These are phyloP conservation scores for Citrus cavaleriei DNA, from an alignment of 345 rosid genomes.

Conservation along the genomic window DNA sequence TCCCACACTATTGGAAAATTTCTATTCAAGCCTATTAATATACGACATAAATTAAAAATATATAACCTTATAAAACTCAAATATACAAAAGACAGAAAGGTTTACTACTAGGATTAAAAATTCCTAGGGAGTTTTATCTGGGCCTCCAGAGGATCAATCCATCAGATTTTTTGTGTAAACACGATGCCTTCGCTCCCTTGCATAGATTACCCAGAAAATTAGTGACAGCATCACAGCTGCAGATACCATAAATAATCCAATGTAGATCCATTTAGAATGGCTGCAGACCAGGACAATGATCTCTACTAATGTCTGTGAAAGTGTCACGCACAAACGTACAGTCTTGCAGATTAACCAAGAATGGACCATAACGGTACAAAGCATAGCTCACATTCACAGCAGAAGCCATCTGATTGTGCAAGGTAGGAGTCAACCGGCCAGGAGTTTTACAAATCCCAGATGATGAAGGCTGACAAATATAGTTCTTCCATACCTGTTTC, in stretches of 20 bases:
- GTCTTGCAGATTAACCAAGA: slow-evolving; percentile 65
- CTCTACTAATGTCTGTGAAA: slow-evolving; percentile 43
- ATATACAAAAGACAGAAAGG: background rate
- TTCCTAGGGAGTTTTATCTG: slow-evolving; percentile 31
- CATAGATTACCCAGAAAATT: slow-evolving; percentile 89
- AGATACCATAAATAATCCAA: slow-evolving; percentile 73
- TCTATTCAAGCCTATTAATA: background rate
- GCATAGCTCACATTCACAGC: slow-evolving; percentile 82
- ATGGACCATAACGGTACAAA: slow-evolving; percentile 70
- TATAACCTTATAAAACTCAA: background rate
- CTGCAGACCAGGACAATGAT: slow-evolving; percentile 64
- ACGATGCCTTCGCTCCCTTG: slow-evolving; percentile 82
- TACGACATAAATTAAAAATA: slow-evolving; percentile 1
- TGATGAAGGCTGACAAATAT: slow-evolving; percentile 44
- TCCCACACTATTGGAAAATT: too few species aligned
- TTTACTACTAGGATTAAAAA: background rate
- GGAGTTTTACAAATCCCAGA: slow-evolving; percentile 57
- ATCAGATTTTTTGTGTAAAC: slow-evolving; percentile 57
- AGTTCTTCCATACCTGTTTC: slow-evolving; percentile 66
- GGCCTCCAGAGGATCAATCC: slow-evolving; percentile 22
- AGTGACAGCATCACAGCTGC: slow-evolving; percentile 84
- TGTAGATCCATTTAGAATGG: slow-evolving; percentile 68
- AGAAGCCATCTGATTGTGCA: slow-evolving; percentile 61
- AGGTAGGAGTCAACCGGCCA: slow-evolving; percentile 71
- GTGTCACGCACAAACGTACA: slow-evolving; percentile 81